phyloP scores from a whole-genome alignment of 2,329 filamentous ascomycete genomes.

The Nemania diffusa region DNA sequence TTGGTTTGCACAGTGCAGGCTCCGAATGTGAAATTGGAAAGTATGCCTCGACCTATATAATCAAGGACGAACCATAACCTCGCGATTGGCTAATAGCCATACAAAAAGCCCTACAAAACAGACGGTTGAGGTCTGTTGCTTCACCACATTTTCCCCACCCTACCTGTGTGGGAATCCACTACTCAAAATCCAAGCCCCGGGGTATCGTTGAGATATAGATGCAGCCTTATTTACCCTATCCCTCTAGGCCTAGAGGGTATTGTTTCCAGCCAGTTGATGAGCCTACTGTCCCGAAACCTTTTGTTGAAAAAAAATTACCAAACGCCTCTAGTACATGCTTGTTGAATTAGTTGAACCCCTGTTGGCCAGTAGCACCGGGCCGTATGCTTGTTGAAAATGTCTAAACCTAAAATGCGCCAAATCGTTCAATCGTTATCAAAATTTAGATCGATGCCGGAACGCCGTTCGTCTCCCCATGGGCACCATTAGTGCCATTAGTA shows the following conservation, averaged over 20 bases:
- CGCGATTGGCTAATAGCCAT: background rate
- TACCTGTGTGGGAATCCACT: slow-evolving; percentile 19
- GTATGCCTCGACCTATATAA: slow-evolving; percentile 5
- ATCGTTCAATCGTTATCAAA: slow-evolving; percentile 38
- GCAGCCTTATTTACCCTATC: slow-evolving; percentile 46
- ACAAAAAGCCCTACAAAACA: slow-evolving; percentile 21
- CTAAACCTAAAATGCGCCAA: slow-evolving; percentile 50
- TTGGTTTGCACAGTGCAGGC: background rate
- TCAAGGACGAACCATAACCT: slow-evolving; percentile 1
- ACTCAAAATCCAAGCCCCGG: slow-evolving; percentile 42
- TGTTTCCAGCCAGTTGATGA: slow-evolving; percentile 34
- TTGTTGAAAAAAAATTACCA: slow-evolving; percentile 51
- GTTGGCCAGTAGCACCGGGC: slow-evolving; percentile 25
- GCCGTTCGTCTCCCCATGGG: slow-evolving; percentile 44
- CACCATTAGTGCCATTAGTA: slow-evolving; percentile 46
- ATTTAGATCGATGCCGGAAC: slow-evolving; percentile 37
- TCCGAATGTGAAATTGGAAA: background rate
- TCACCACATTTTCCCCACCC: slow-evolving; percentile 15
- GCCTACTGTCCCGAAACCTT: slow-evolving; percentile 45
- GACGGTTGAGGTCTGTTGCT: slow-evolving; percentile 40
- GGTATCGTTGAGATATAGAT: slow-evolving; percentile 58
- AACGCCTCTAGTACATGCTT: slow-evolving; percentile 50
- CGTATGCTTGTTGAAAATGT: slow-evolving; percentile 50
- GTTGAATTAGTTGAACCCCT: slow-evolving; percentile 47
- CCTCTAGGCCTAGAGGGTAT: slow-evolving; percentile 40